Evolutionary conservation across 495 filamentous ascomycete species (phyloP).

Genomic region (Neurospora sp.): DNA sequence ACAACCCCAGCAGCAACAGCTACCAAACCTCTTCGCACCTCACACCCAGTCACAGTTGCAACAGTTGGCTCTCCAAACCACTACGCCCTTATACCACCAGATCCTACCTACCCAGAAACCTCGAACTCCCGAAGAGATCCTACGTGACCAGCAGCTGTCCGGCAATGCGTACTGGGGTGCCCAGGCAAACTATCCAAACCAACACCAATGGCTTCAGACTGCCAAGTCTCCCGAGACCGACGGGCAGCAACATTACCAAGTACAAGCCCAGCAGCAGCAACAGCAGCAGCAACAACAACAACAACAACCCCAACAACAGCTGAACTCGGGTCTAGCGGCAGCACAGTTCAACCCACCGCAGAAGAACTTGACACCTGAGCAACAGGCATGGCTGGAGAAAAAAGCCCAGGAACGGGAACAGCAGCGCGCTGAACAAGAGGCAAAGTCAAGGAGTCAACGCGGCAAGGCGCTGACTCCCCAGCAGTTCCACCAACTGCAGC

Average conservation of each 20-base stretch:
- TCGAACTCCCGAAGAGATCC: conserved; percentile 2
- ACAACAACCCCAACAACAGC: background rate
- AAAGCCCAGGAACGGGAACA: background rate
- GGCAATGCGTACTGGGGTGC: background rate
- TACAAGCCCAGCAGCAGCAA: background rate
- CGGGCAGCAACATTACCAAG: background rate
- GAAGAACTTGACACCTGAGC: background rate
- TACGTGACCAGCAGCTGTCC: background rate
- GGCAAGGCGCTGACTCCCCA: background rate
- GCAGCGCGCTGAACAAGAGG: background rate
- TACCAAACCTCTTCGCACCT: background rate
- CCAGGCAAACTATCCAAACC: background rate
- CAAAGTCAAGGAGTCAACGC: background rate
- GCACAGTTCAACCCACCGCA: background rate
- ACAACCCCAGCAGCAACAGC: conserved; percentile 10
- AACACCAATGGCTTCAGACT: background rate
- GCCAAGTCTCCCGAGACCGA: background rate
- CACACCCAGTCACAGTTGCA: background rate
- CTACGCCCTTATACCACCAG: background rate
- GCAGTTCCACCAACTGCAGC: background rate
- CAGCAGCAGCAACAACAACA: conserved; percentile 2
- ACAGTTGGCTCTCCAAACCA: background rate
- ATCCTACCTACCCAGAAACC: conserved; percentile 2
- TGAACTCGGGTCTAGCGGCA: background rate
- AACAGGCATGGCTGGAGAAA: background rate